Evolutionary conservation across 306 rosid species (phyloP), one percentile per base, ranked within the genome.

Genomic region (Ammopiptanthus mongolicus): DNA sequence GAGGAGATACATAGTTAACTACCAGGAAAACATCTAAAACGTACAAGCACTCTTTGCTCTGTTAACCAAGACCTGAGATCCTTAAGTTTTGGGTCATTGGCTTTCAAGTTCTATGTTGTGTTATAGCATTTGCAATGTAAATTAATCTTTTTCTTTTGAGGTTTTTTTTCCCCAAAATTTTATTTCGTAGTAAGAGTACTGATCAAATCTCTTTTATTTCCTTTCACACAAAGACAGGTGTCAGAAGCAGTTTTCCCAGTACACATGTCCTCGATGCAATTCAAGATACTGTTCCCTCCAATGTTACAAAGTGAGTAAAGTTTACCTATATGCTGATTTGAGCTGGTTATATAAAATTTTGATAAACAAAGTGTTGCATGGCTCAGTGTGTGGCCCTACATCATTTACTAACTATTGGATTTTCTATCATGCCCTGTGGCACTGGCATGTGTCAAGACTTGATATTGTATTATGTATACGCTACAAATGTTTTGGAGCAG

Each of bases 261-360:
- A 91, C 78, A 90, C 98, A 4, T 95, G 97, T 65, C 98, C 98
- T 73, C 93, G 97, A 13, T 95, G 98, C 85, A 95, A 91, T 84
- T 90, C 96, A 0, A 88, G 93, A 8, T 95, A 90, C 80, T 91
- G 97, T 50, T 95, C 97, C 36, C 90, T 91, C 63, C 97, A 69
- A 17, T 95, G 97, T 80, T 91, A 91, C 84, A 91, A 95, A 87
- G 96, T 95, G 84, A 22, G 80, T 42, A 2, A 21, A 73, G 75
- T 15, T 15, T 50, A 6, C 53, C 17, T 18, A 2, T 44, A 8
- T 58, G 11, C 53, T 21, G 3, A 47, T 75, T 79, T 79, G 31
- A 57, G 25, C 12, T 73, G 15, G 69, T 60, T 75, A 7, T 5
- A 23, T 50, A 17, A 48, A 10, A 21, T 6, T 77, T 46, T 76